These are phyloP conservation scores for Withania somnifera DNA, from an alignment of 305 asterid genomes.

Conservation along the genomic window DNA sequence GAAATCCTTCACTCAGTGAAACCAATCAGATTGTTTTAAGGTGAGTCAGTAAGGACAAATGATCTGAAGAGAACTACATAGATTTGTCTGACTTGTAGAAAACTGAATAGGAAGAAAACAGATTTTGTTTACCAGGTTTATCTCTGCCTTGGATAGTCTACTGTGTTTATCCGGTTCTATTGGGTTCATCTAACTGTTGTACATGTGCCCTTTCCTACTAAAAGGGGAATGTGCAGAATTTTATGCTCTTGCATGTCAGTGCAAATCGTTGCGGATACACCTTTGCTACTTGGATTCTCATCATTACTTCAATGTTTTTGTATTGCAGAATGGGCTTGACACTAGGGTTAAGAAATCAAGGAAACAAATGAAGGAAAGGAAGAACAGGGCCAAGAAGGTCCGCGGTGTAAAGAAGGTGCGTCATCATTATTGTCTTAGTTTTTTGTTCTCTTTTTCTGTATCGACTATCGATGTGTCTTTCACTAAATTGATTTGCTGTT, in stretches of 20 bases:
- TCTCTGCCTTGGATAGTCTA: background rate
- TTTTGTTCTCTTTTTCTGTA: background rate
- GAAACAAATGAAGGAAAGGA: constrained; percentile 20
- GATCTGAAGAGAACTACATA: background rate
- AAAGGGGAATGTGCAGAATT: background rate
- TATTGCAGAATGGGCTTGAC: constrained; percentile 18
- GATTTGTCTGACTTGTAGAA: background rate
- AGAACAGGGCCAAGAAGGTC: constrained; percentile 20
- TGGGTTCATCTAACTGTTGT: background rate
- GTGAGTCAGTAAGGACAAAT: background rate
- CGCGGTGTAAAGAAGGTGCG: constrained; percentile 20
- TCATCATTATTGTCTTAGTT: background rate
- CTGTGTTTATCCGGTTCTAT: background rate
- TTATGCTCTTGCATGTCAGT: background rate
- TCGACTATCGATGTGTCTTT: background rate
- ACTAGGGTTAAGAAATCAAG: constrained; percentile 19
- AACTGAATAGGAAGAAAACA: background rate
- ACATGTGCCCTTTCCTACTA: background rate
- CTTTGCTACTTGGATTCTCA: background rate
- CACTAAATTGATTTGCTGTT: background rate
- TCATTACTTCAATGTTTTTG: background rate
- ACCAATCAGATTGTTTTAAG: background rate
- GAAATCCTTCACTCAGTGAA: background rate
- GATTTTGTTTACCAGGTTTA: background rate
- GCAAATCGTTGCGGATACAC: background rate